These are phyloP conservation scores for Kodamaea sagamina DNA, from an alignment of 805 yeast genomes.

Conservation along the genomic window DNA sequence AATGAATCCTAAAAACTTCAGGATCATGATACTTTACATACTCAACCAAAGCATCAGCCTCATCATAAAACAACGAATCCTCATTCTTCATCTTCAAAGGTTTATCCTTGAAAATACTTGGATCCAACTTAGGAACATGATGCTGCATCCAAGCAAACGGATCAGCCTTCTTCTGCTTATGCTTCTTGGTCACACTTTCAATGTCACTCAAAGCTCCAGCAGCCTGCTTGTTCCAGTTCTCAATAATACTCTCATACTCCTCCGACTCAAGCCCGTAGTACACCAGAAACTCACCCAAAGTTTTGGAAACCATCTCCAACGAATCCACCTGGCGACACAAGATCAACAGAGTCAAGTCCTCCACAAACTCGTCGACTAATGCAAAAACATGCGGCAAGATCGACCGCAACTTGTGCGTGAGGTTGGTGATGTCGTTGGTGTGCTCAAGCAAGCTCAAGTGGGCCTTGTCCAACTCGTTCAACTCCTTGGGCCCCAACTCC, in stretches of 20 bases:
- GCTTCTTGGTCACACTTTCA: constrained; percentile 5
- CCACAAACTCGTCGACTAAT: constrained; percentile 51
- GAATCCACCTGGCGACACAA: constrained; percentile 42
- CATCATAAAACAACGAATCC: constrained; percentile 7
- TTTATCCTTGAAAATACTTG: constrained; percentile 6
- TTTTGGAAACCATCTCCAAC: constrained; percentile 27
- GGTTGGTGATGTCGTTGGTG: constrained; percentile 9
- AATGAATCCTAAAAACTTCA: constrained; percentile 24
- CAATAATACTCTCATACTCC: constrained; percentile 7
- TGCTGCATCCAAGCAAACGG: constrained; percentile 5
- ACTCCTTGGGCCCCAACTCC: constrained; percentile 13
- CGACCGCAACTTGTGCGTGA: constrained; percentile 32
- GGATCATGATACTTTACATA: constrained; percentile 31
- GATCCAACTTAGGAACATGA: constrained; percentile 10
- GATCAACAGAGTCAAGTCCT: constrained; percentile 39
- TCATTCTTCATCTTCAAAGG: constrained; percentile 6
- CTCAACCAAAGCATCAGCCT: constrained; percentile 35
- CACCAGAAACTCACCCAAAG: constrained; percentile 23
- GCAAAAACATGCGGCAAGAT: constrained; percentile 49
- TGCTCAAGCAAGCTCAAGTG: constrained; percentile 5
- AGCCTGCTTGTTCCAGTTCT: constrained; percentile 11
- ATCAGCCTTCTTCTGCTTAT: constrained; percentile 4
- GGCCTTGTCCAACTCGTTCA: constrained; percentile 10
- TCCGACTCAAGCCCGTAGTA: constrained; percentile 31
- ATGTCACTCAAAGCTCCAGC: constrained; percentile 19